Evolutionary conservation across 345 rosid species (phyloP), one percentile per base, ranked within the genome.

Genomic region (Salix brachista): DNA sequence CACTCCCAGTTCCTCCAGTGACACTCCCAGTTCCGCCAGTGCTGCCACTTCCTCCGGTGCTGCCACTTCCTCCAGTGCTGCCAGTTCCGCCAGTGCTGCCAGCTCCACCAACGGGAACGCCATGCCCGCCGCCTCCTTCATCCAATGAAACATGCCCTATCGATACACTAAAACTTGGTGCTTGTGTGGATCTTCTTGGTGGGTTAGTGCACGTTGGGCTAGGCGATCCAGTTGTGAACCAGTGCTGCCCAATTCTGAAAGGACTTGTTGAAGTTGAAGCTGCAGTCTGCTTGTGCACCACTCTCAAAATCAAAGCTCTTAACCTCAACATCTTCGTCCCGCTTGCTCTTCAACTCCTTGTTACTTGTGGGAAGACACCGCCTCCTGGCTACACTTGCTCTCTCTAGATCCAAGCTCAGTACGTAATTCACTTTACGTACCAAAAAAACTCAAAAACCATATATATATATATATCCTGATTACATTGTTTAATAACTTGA

Each of bases 341-440:
- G 0, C 76, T 96, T 76, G 98, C 99, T 70, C 96, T 96, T 78
- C 97, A 96, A 85, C 98, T 96, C 42, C 97, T 96, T 54, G 46
- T 93, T 67, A 85, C 96, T 28, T 96, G 99, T 79, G 99, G 99
- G 46, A 96, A 96, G 90, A 88, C 91, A 39, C 98, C 97, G 26
- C 99, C 99, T 83, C 90, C 99, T 30, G 98, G 98, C 65, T 96
- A 82, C 93, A 96, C 98, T 66, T 96, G 99, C 85, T 50, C 97
- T 77, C 80, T 96, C 78, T 91, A 86, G 82, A 76, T 73, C 80
- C 60, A 65, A 74, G 86, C 78, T 75, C 65, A 75, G 74, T 68
- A 18, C 61, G 21, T 34, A 3, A 37, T 6, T 17, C 42, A 67
- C 25, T 9, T 28, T 67, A 58, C 64, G 28, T n/a, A 4, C 25